Conservation (phyloP, 1,284 basidiomycete species). For the Microbotryum violaceum region DNA sequence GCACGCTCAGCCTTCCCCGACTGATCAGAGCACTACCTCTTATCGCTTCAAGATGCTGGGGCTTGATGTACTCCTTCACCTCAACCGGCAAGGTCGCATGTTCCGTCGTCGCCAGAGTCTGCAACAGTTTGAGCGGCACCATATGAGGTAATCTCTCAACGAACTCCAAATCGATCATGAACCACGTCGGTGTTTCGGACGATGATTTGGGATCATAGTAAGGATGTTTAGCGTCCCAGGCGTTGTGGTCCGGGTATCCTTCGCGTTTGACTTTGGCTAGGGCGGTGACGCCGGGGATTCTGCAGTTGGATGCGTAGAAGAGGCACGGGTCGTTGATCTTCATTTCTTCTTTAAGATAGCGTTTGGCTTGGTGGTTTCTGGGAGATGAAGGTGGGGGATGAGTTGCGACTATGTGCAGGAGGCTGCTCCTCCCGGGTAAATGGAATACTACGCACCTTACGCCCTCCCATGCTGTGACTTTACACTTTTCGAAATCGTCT, state of each 20-base stretch:
- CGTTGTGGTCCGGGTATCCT: conserved; percentile 83
- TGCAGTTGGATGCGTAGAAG: conserved; percentile 83
- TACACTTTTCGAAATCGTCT: conserved; percentile 16
- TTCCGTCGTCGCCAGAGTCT: conserved; percentile 50
- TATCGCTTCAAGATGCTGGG: conserved; percentile 41
- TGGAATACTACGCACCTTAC: conserved; percentile 33
- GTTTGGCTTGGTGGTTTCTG: conserved; percentile 81
- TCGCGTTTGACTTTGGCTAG: conserved; percentile 76
- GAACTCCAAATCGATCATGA: conserved; percentile 58
- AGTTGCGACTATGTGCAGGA: not conserved
- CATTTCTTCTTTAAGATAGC: conserved; percentile 83
- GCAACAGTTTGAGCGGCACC: conserved; percentile 69
- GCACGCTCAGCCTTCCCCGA: conserved; percentile 78
- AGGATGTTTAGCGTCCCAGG: conserved; percentile 67
- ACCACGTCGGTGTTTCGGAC: conserved; percentile 74
- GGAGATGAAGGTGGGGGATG: not conserved
- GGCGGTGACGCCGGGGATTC: conserved; percentile 61
- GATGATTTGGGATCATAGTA: conserved; percentile 86
- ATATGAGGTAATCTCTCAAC: conserved; percentile 60
- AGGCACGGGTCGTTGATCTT: conserved; percentile 60
- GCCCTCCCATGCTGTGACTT: conserved; percentile 25
- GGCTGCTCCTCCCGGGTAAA: no score
- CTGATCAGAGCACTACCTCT: conserved; percentile 71
- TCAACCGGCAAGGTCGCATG: conserved; percentile 45
- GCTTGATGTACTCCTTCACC: conserved; percentile 43